Base-by-base conservation (phyloP, 805 yeast species). In the Pichia scutulata region DNA sequence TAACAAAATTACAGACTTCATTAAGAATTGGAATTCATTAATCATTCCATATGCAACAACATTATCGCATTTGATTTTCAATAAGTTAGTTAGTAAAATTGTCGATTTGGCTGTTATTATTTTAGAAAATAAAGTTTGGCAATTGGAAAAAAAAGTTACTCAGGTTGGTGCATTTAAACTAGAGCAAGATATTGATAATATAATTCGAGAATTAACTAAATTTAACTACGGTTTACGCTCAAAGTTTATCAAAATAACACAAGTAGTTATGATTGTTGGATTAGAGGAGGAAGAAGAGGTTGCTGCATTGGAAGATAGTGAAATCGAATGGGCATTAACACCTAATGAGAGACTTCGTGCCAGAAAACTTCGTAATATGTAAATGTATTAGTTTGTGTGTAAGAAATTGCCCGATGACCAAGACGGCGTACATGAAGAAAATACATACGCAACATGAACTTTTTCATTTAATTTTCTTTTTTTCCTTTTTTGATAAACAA, bases 91-190 rank as follows among this genome's bases (percentile, higher is more conserved):
- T 22, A 60, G 71, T 5, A 65, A 75, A 4, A 70, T 82, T 4
- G 82, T 86, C 7, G 67, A 74, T 3, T 70, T 76, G 42, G 60
- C 87, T 24, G 80, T 89, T 2, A 69, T 69, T 21, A 57, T 76
- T 18, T 59, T 89, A 4, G 96, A 88, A 60, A 74, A 77, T 54
- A 82, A 82, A 57, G 70, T 92, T 26, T 78, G 92, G 81, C 57
- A 73, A 4, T 71, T 86, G 43, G 78, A 83, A 44, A 77, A 79
- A 47, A 80, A 78, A 56, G 79, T 89, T 52, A 89, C 87, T 61
- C 95, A 86, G 57, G 67, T 86, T 40, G 98, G 97, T 1, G 82
- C 95, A 0, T 75, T 89, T 19, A 85, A 82, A 55, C 70, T 93
- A 46, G 98, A 93, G 56, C 80, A 86, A 52, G 96, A 90, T 61